phyloP scores from a whole-genome alignment of 805 yeast genomes.

The Wickerhamomyces chambardii region DNA sequence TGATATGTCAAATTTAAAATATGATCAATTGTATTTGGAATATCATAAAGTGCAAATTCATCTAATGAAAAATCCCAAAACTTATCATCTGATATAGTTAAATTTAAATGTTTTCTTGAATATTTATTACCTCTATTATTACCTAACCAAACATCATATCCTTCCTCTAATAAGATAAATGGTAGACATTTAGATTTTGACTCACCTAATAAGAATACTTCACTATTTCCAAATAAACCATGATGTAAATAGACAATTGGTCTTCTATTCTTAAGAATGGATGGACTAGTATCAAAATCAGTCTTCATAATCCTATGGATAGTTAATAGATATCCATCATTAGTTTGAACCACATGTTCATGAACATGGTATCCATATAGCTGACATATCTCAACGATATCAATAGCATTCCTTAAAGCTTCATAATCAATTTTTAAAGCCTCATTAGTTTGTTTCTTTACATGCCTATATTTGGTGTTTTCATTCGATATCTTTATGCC shows the following conservation, averaged over 20 bases:
- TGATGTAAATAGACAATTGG: constrained; percentile 72
- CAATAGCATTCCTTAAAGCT: constrained; percentile 15
- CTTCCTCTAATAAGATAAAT: constrained; percentile 61
- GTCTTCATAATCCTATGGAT: constrained; percentile 41
- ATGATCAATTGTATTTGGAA: constrained; percentile 76
- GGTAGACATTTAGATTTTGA: constrained; percentile 45
- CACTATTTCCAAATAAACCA: constrained; percentile 74
- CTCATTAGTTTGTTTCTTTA: no score
- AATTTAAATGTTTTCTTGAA: constrained; percentile 29
- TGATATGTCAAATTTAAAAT: constrained; percentile 43
- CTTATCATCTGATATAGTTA: constrained; percentile 21
- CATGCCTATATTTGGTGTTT: no score
- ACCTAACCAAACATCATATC: constrained; percentile 94
- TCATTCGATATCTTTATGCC: no score
- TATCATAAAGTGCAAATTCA: constrained; percentile 86
- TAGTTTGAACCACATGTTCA: constrained; percentile 58
- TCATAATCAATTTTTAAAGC: no score
- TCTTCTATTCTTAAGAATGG: constrained; percentile 2
- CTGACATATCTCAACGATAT: constrained; percentile 43
- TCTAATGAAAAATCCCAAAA: constrained; percentile 92
- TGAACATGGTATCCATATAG: constrained; percentile 57
- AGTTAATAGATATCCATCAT: constrained; percentile 62
- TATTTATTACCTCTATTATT: constrained; percentile 91
- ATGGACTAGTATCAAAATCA: neutral
- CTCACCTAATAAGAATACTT: constrained; percentile 42